Evolutionary conservation across 257 asterid species (phyloP), one percentile per base, ranked within the genome.

Genomic region (Scutellaria barbata): DNA sequence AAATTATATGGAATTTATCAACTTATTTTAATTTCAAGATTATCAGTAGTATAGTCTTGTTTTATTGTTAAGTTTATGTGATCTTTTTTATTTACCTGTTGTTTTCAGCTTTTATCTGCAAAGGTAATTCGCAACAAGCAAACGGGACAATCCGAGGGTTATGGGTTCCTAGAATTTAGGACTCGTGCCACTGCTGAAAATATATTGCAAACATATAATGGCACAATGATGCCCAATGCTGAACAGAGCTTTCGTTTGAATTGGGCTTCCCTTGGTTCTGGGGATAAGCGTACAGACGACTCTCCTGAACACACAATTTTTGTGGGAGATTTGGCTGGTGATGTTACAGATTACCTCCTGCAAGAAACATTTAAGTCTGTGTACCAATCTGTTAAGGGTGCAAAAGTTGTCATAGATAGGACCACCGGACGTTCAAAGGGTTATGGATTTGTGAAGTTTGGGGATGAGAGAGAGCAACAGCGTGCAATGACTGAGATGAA

Each of bases 321-420:
- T 79, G 97, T 91, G 76, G 97, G 97, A 50, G 97, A 91, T 75
- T 81, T 91, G 86, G 90, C 97, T 56, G 96, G 92, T 63, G 97
- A 90, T 57, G 97, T 90, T 42, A 88, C 92, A 0, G 97, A 91
- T 79, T 84, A 87, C 64, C 60, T 79, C 55, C 82, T 91, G 50
- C 88, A 77, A 73, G 97, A 89, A 73, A 89, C 95, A 3, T 91
- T 91, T 74, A 87, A 84, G 78, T 43, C 72, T 40, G 83, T 81
- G 18, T 91, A 89, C 75, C 75, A 82, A 3, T 87, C 97, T 3
- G 91, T 91, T 33, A 91, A 81, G 86, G 92, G 96, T 73, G 97
- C 96, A 10, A 91, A 91, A 74, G 96, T 91, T 69, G 95, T 91
- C 20, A 84, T 80, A 4, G 97, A 91, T 78, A 87, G 95, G 81